Evolutionary conservation across 2,329 filamentous ascomycete species (phyloP).

Genomic region (Setomelanomma holmii): DNA sequence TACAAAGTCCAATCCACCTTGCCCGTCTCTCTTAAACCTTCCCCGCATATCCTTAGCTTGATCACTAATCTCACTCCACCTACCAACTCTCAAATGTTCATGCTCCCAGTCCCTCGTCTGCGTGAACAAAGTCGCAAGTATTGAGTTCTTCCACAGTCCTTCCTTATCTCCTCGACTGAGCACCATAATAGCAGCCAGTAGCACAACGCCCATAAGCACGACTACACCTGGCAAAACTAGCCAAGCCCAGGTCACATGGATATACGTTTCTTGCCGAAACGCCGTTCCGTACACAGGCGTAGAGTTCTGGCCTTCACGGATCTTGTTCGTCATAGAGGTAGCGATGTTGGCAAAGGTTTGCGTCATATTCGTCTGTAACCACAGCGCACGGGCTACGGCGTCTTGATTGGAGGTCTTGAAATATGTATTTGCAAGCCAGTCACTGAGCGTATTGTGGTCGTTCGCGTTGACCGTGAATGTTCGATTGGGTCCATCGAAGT

Average conservation of each 20-base stretch:
- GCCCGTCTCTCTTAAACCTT: neutral
- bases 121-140: neutral
- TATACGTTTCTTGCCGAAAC: constrained; percentile 6
- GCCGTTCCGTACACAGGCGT: neutral
- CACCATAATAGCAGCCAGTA: constrained; percentile 1
- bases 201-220: constrained; percentile 5
- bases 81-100: neutral
- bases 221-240: constrained; percentile 4
- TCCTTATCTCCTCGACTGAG: neutral
- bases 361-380: neutral
- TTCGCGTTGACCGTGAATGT: constrained; percentile 4
- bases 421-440: neutral
- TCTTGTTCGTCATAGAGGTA: constrained; percentile 6
- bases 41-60: constrained; percentile 5
- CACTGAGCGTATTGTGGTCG: neutral
- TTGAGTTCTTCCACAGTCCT: constrained; percentile 6
- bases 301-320: constrained; percentile 1
- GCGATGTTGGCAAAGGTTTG: constrained; percentile 2
- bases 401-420: neutral
- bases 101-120: neutral
- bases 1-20: constrained; percentile 2
- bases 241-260: constrained; percentile 2
- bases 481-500: constrained; percentile 6
- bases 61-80: constrained; percentile 4
- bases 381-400: neutral